Evolutionary conservation across 2,329 filamentous ascomycete species (phyloP), one percentile per base, ranked within the genome.

Genomic region (Colletotrichum abscissum): DNA sequence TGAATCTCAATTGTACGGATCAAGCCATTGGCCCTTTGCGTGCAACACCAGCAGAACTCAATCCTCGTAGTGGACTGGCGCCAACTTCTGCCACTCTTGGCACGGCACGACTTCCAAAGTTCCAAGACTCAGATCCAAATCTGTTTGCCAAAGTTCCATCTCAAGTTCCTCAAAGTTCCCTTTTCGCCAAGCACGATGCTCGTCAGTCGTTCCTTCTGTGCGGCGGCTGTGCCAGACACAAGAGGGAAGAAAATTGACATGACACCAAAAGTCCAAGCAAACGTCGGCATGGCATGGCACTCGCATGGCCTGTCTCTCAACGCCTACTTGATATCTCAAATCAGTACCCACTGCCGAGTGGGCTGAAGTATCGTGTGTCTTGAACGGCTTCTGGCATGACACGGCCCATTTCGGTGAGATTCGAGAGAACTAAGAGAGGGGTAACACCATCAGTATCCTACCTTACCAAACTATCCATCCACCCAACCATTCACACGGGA

Each of bases 11-110:
- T 9, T 30, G 12, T 11, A 35, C 33, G 33, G 33, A 12, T 35
- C 5, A 35, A 12, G 26, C 33, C 60, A 33, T 26, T 12, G 28
- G 24, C 28, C 60, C 26, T 5, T n/a, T 33, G 28, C 52, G 42
- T 56, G 46, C 67, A 70, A 69, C 66, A 52, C 33, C 60, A 65
- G 55, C 59, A 55, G 70, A 73, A 55, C 46, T 55, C 66, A 73
- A 59, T 73, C 70, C 38, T 42, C 59, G 66, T 49, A 49, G 30
- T 46, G 16, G 38, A 19, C n/a, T 24, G 52, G 16, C 24, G 14
- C 30, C 42, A 38, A 24, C 42, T 11, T 69, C 30, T 38, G n/a
- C 12, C 19, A 8, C 19, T 24, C 28, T 19, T 49, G 26, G 35
- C 26, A 24, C 22, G 49, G 58, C 58, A 69, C 63, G 33, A 33